Evolutionary conservation across 805 yeast species (phyloP).

Genomic region (Maudiozyma saulgeensis): DNA sequence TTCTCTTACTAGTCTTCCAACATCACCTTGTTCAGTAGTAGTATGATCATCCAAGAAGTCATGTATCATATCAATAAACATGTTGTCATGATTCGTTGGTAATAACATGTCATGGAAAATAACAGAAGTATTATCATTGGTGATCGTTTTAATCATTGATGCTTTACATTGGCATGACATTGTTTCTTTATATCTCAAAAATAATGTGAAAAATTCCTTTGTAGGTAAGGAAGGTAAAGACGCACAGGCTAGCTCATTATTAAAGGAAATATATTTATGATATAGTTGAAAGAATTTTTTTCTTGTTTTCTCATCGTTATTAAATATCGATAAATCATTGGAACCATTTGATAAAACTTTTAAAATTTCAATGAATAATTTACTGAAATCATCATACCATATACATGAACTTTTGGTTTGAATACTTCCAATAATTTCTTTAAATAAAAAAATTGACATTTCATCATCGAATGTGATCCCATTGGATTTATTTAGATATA

Average conservation of each 20-base stretch:
- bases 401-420: slow-evolving; percentile 4
- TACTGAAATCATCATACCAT: slow-evolving; percentile 7
- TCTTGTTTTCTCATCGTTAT: not conserved
- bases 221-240: slow-evolving; percentile 12
- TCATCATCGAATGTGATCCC: not conserved
- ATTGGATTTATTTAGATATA: slow-evolving; percentile 4
- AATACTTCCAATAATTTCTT: slow-evolving; percentile 14
- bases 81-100: not conserved
- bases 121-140: not conserved
- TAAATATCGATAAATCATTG: too few species aligned
- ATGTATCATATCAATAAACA: not conserved
- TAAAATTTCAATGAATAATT: not conserved
- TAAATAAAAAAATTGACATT: slow-evolving; percentile 12
- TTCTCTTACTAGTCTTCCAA: slow-evolving; percentile 66
- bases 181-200: slow-evolving; percentile 1
- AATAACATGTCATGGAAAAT: not conserved
- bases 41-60: slow-evolving; percentile 65
- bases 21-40: slow-evolving; percentile 76
- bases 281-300: slow-evolving; percentile 8
- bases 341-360: too few species aligned
- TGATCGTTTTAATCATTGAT: slow-evolving; percentile 9
- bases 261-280: slow-evolving; percentile 10
- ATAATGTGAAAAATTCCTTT: slow-evolving; percentile 3
- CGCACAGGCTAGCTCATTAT: slow-evolving; percentile 12
- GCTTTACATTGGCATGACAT: slow-evolving; percentile 15